phyloP scores from a whole-genome alignment of 805 yeast species.

The Starmera amethionina region DNA sequence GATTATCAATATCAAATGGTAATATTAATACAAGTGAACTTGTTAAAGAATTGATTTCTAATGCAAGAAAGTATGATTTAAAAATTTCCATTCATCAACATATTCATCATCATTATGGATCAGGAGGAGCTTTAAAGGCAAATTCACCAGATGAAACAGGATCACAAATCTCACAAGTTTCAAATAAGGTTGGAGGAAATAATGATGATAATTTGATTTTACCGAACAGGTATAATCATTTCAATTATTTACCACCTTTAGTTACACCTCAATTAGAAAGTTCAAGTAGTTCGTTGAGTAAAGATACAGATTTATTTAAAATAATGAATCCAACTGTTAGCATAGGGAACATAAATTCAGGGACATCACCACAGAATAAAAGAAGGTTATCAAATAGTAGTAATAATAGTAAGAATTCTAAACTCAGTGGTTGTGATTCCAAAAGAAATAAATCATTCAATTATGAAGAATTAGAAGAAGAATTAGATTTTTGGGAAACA shows the following conservation, averaged over 20 bases:
- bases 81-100: conserved; percentile 76
- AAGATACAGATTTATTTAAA: conserved; percentile 34
- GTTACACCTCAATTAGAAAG: conserved; percentile 64
- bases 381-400: conserved; percentile 13
- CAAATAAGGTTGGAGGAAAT: neutral
- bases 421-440: conserved; percentile 7
- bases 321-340: conserved; percentile 27
- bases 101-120: conserved; percentile 64
- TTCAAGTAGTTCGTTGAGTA: conserved; percentile 32
- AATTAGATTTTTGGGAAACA: conserved; percentile 62
- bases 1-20: conserved; percentile 40
- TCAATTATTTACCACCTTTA: conserved; percentile 66
- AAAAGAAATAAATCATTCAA: conserved; percentile 8
- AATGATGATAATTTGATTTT: conserved; percentile 23
- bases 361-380: conserved; percentile 2
- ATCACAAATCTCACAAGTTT: conserved; percentile 10
- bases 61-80: conserved; percentile 48
- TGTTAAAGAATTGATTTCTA: conserved; percentile 46
- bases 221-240: conserved; percentile 54
- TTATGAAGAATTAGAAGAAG: conserved; percentile 47
- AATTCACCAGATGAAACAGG: conserved; percentile 15
- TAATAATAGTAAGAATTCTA: conserved; percentile 6
- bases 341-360: neutral
- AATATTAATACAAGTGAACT: conserved; percentile 40
- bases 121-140: conserved; percentile 26